phyloP scores from a whole-genome alignment of 139 green algal species.

The Tetradesmus obliquus region DNA sequence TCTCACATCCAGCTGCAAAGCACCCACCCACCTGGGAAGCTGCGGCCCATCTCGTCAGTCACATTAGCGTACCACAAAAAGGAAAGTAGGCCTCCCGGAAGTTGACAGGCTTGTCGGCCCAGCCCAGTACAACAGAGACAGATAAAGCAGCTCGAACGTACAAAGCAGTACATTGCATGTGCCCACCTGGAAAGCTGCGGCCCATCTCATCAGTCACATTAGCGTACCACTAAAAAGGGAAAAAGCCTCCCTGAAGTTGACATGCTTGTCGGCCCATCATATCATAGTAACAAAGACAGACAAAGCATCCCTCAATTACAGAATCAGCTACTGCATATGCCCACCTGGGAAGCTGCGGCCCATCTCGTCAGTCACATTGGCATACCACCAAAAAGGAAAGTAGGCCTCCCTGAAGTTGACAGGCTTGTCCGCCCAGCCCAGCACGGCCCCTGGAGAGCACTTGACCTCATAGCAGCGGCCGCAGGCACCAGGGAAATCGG shows the following conservation, averaged over 20 bases:
- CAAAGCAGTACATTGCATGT: neutral
- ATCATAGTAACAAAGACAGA: too few species aligned
- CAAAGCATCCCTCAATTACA: too few species aligned
- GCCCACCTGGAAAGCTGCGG: constrained; percentile 33
- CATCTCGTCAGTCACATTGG: constrained; percentile 34
- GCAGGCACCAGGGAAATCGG: constrained; percentile 26
- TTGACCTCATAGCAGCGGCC: neutral
- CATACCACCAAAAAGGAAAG: constrained; percentile 26
- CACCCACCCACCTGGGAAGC: constrained; percentile 32
- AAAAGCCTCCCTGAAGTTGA: constrained; percentile 20
- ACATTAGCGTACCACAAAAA: constrained; percentile 36
- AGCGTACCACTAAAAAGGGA: constrained; percentile 29
- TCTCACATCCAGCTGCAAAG: too few species aligned
- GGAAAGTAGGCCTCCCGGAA: constrained; percentile 10
- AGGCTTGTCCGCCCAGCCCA: constrained; percentile 32
- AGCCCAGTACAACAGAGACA: neutral
- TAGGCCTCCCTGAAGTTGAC: constrained; percentile 21
- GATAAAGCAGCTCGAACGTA: too few species aligned
- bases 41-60: constrained; percentile 27
- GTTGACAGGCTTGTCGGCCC: constrained; percentile 14
- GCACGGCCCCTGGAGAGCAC: constrained; percentile 17
- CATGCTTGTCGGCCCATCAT: constrained; percentile 3
- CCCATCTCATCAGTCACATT: constrained; percentile 38
- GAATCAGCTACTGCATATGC: neutral
- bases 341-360: constrained; percentile 38